A percentile compares a stretch with the other conserved stretches of the same genome.
Conservation (phyloP, 768 basidiomycete genomes). For the Obba rivulosa region DNA sequence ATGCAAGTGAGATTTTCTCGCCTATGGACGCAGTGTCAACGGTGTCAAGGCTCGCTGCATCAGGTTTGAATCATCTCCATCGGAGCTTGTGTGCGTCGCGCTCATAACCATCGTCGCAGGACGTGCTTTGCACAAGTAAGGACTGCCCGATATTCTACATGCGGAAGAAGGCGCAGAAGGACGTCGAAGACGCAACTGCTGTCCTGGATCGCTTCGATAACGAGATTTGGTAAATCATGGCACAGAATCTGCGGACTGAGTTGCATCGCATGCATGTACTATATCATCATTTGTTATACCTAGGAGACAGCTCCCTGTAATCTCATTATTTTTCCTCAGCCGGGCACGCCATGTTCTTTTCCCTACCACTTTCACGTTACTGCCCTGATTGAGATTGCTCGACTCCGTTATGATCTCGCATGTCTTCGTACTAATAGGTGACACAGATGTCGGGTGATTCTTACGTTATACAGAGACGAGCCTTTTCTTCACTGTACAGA, state of each 20-base stretch:
- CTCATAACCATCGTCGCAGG: slow-evolving; percentile 39
- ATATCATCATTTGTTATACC: not conserved
- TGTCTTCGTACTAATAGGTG: no score
- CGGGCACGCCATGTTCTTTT: not conserved
- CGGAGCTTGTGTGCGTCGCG: slow-evolving; percentile 9
- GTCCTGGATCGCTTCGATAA: slow-evolving; percentile 81
- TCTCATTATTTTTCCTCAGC: not conserved
- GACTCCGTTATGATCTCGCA: no score
- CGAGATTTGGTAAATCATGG: slow-evolving; percentile 75
- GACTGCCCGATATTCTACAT: slow-evolving; percentile 99
- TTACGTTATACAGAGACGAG: no score
- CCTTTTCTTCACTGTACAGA: no score
- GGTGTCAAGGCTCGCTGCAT: slow-evolving; percentile 97
- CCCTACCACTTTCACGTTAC: no score
- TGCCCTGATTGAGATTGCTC: no score
- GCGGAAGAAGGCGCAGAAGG: slow-evolving; percentile 97
- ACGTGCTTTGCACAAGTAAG: slow-evolving; percentile 93
- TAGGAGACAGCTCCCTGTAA: not conserved
- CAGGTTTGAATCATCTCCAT: slow-evolving; percentile 43
- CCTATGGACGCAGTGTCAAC: slow-evolving; percentile 97
- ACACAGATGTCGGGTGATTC: no score
- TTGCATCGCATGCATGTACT: not conserved
- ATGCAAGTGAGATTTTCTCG: slow-evolving; percentile 90
- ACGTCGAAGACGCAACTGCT: slow-evolving; percentile 80
- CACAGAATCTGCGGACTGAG: slow-evolving; percentile 20